A percentile compares a stretch with the other conserved stretches of the same genome.
Evolutionary conservation across 1,284 basidiomycete genomes (phyloP).

Genomic region (Ceratobasidium sp.): DNA sequence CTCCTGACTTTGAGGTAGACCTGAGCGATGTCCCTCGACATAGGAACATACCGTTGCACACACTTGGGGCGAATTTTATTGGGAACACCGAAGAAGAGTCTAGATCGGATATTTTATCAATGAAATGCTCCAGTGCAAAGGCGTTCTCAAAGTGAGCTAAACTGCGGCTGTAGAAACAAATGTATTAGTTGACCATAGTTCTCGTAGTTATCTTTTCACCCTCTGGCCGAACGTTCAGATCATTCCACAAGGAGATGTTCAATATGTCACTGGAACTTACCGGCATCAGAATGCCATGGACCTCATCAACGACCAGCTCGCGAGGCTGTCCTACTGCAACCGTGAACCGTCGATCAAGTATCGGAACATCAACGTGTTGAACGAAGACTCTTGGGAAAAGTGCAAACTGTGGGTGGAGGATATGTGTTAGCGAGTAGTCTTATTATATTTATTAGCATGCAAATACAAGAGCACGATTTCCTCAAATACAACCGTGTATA

Average conservation of each 20-base stretch:
- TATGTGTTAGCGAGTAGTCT: not conserved
- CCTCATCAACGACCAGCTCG: not conserved
- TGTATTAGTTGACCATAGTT: not conserved
- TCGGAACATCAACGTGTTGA: not conserved
- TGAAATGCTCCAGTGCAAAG: not conserved
- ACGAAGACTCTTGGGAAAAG: not conserved
- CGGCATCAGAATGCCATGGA: not conserved
- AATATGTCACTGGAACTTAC: not conserved
- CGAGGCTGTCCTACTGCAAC: not conserved
- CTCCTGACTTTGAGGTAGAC: not conserved
- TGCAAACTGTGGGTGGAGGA: not conserved
- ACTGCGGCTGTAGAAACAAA: not conserved
- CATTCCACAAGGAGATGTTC: not conserved
- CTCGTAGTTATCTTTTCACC: not conserved
- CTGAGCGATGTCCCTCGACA: not conserved
- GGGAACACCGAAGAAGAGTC: not conserved
- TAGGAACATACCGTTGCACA: not conserved
- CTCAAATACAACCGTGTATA: too few species aligned
- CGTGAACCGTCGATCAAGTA: not conserved
- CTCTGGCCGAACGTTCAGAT: constrained; percentile 2
- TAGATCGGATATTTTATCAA: not conserved
- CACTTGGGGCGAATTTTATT: not conserved
- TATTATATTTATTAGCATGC: too few species aligned
- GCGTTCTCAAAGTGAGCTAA: not conserved
- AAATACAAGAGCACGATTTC: too few species aligned